These are phyloP conservation scores for Albugo laibachii DNA, from an alignment of 352 stramenopile genomes.

Conservation along the genomic window DNA sequence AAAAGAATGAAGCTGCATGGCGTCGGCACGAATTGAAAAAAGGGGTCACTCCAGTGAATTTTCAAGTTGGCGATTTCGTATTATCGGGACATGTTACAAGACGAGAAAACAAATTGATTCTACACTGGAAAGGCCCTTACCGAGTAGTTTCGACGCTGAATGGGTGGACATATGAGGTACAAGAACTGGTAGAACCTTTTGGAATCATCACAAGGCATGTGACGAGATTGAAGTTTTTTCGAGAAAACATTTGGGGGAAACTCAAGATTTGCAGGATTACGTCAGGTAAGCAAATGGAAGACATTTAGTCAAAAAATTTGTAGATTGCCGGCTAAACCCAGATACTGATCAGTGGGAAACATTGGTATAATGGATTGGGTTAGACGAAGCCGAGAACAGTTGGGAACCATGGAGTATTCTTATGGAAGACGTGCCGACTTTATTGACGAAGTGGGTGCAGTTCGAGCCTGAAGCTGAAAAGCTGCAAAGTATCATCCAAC, in stretches of 20 bases:
- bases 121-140: constrained; percentile 1
- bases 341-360: constrained; percentile 6
- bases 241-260: constrained; percentile 1
- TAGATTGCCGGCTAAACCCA: constrained; percentile 1
- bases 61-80: constrained; percentile 1
- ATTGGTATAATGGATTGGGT: constrained; percentile 8
- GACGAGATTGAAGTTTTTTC: constrained; percentile 1
- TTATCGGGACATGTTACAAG: constrained; percentile 1
- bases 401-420: constrained; percentile 6
- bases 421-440: constrained; percentile 6
- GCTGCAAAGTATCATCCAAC: too few relatives aligned
- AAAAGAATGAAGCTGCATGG: background rate
- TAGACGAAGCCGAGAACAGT: constrained; percentile 9
- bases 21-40: background rate
- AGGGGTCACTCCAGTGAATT: background rate
- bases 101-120: constrained; percentile 1
- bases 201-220: constrained; percentile 1
- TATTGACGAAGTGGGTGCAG: background rate
- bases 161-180: constrained; percentile 1
- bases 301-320: background rate
- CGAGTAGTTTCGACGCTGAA: background rate
- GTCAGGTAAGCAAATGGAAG: background rate
- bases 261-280: constrained; percentile 1
- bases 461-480: too few relatives aligned
- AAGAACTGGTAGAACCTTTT: constrained; percentile 2